These are phyloP conservation scores for Cylindrotheca closterium DNA, from an alignment of 108 stramenopile species.

Conservation along the genomic window DNA sequence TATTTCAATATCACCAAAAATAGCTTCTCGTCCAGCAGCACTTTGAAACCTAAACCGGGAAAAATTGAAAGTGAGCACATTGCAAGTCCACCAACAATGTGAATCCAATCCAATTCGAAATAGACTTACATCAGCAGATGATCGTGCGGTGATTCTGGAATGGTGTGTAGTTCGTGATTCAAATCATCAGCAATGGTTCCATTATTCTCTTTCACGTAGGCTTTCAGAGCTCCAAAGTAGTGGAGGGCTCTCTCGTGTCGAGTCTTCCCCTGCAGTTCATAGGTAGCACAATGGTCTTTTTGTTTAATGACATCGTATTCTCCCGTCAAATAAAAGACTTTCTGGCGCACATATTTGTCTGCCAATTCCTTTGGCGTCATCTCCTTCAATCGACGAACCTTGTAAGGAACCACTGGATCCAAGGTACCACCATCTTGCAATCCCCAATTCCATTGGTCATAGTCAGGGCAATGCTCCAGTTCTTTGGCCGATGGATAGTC, in stretches of 20 bases:
- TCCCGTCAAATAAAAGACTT: slow-evolving; percentile 73
- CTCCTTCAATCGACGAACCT: slow-evolving; percentile 29
- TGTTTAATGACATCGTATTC: slow-evolving; percentile 51
- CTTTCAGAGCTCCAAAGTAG: slow-evolving; percentile 40
- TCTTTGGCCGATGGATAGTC: slow-evolving; percentile 12
- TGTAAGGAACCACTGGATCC: slow-evolving; percentile 56
- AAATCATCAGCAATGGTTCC: not conserved
- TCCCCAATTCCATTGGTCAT: slow-evolving; percentile 83
- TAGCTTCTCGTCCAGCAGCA: slow-evolving; percentile 38
- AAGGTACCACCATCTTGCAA: slow-evolving; percentile 38
- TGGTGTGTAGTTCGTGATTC: slow-evolving; percentile 49
- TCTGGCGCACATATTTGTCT: slow-evolving; percentile 44
- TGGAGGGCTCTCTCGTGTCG: slow-evolving; percentile 54
- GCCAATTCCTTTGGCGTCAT: slow-evolving; percentile 30
- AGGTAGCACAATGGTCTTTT: slow-evolving; percentile 52
- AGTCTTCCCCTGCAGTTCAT: slow-evolving; percentile 62
- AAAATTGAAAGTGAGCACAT: too few relatives aligned
- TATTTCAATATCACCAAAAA: slow-evolving; percentile 67
- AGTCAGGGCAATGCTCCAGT: slow-evolving; percentile 42
- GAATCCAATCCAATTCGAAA: too few relatives aligned
- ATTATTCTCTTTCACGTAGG: not conserved
- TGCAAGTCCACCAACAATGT: too few relatives aligned
- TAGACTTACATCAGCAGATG: slow-evolving; percentile 58
- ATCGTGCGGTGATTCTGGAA: slow-evolving; percentile 70
- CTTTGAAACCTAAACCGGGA: too few relatives aligned